Percentiles rank a stretch among this genome's conserved stretches.
Conservation (phyloP, 371 early-diverging fungal species). For the Apophysomyces elegans region DNA sequence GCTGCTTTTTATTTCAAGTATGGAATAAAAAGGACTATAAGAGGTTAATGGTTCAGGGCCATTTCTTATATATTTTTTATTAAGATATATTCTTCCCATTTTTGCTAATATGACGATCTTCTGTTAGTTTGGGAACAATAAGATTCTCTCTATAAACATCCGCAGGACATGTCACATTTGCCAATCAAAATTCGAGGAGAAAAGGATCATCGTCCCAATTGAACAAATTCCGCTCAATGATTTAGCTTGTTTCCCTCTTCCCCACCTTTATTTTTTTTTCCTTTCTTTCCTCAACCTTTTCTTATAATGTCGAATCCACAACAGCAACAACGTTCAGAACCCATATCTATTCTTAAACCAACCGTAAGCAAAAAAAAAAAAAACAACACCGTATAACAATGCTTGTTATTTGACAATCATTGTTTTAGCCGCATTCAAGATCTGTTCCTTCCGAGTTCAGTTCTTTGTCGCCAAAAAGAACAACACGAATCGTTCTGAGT, state of each 20-base stretch:
- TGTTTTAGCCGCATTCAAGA: conserved; percentile 8
- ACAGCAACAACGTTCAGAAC: conserved; percentile 22
- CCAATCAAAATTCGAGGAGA: not conserved
- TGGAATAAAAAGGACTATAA: no score
- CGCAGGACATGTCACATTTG: conserved; percentile 1
- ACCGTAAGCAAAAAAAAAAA: conserved; percentile 7
- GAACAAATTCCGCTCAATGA: conserved; percentile 6
- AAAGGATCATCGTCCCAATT: conserved; percentile 1
- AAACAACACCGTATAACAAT: not conserved
- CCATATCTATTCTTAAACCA: conserved; percentile 27
- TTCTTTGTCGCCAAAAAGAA: conserved; percentile 16
- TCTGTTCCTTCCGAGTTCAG: conserved; percentile 17
- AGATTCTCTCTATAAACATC: no score
- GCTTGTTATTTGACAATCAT: not conserved
- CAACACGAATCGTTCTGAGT: conserved; percentile 39
- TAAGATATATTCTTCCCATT: no score
- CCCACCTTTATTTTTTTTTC: not conserved
- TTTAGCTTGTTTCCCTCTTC: not conserved
- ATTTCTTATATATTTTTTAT: no score
- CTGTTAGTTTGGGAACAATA: no score
- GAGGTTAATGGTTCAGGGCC: no score
- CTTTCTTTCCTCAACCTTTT: not conserved
- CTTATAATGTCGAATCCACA: conserved; percentile 10
- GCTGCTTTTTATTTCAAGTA: no score
- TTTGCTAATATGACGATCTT: no score